A percentile compares a stretch with the other conserved stretches of the same genome.
phyloP scores from a whole-genome alignment of 768 basidiomycete genomes.

The Leccinellum luteum region DNA sequence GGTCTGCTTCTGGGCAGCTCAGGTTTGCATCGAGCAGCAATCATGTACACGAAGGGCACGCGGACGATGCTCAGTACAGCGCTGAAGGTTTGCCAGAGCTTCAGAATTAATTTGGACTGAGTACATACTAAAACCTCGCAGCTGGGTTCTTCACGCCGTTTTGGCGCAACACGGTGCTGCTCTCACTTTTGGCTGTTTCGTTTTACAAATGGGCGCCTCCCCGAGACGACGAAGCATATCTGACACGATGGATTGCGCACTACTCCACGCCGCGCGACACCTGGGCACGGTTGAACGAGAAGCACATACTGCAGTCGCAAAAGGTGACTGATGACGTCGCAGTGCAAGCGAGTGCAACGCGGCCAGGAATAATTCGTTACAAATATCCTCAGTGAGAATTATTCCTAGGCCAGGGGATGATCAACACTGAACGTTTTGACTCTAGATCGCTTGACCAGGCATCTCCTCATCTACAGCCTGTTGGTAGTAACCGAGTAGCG shows the following conservation, averaged over 20 bases:
- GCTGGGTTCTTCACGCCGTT: constrained; percentile 59
- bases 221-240: constrained; percentile 54
- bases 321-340: constrained; percentile 41
- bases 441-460: constrained; percentile 54
- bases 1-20: constrained; percentile 33
- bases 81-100: constrained; percentile 52
- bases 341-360: constrained; percentile 41
- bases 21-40: constrained; percentile 44
- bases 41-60: constrained; percentile 40
- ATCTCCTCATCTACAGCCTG: constrained; percentile 59
- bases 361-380: constrained; percentile 54
- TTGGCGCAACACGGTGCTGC: constrained; percentile 64
- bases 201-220: constrained; percentile 70
- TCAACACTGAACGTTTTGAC: constrained; percentile 3
- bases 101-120: background rate
- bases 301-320: constrained; percentile 48
- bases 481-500: constrained; percentile 39
- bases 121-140: constrained; percentile 9
- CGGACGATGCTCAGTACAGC: constrained; percentile 44
- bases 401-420: background rate
- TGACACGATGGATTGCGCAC: constrained; percentile 65
- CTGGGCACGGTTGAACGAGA: constrained; percentile 56
- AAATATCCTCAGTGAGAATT: constrained; percentile 73
- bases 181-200: constrained; percentile 47
- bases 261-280: constrained; percentile 51